Evolutionary conservation across 1,284 basidiomycete species (phyloP), one percentile per base, ranked within the genome.

Genomic region (Volvariella surrecta): DNA sequence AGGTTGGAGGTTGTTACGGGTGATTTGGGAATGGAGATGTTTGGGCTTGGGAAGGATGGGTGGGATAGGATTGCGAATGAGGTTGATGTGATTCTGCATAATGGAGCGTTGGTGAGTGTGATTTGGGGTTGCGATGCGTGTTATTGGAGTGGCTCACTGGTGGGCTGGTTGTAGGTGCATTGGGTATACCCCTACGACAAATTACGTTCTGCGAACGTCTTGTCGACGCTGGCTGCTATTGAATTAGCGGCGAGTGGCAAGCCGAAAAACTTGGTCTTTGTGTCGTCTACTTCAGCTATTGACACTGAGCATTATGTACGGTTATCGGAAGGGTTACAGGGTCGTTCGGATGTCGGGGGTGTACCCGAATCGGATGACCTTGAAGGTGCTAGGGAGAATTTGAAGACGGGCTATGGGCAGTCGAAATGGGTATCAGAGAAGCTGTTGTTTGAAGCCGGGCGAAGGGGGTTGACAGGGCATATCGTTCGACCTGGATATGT

Each of bases 171-270:
- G 21, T 48, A 90, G 89, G 89, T 99, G 11, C 96, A 99, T 60
- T 99, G 96, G 96, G 91, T 99, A 2, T 99, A 98, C 63, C 92
- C 94, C 0, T 99, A 99, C 65, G 85, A 91, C 59, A 92, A 86
- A 62, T 74, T 99, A 30, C 86, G 94, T 13, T 74, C 85, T 0
- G 80, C 94, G 20, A 99, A 99, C 59, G 96, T 99, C 10, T 59
- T 94, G 2, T 85, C 88, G 0, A 99, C 96, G 1, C 57, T 98
- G 44, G 86, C 86, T 1, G 81, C 82, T 1, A 74, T 97, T 43
- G 76, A 89, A 40, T 76, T 99, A 21, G 90, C 90, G 10, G 76
- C 80, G 2, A 71, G 72, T 4, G 72, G 71, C 17, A 89, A 82
- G 58, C 75, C 86, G 32, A 99, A 99, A 69, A 63, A 74, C 3